Percentiles rank a stretch among this genome's conserved stretches.
phyloP scores from a whole-genome alignment of 257 asterid genomes.

The Scutellaria barbata region DNA sequence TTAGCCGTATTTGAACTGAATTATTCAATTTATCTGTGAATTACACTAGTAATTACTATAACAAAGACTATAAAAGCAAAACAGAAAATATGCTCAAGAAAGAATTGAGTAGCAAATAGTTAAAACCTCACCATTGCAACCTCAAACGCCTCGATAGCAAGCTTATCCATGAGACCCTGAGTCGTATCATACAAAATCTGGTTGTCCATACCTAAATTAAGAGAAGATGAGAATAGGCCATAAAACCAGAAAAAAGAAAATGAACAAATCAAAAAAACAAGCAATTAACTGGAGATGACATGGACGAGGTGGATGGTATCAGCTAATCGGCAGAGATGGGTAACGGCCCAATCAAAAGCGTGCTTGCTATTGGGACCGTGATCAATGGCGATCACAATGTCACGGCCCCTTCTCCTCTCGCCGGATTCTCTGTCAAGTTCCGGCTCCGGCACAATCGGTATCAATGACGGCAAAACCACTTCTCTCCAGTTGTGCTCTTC shows the following conservation, averaged over 20 bases:
- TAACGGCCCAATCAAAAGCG: constrained; percentile 93
- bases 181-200: constrained; percentile 66
- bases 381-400: constrained; percentile 78
- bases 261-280: background rate
- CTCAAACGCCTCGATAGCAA: constrained; percentile 77
- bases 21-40: background rate
- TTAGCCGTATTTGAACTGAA: background rate
- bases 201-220: constrained; percentile 50
- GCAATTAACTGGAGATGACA: constrained; percentile 63
- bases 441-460: constrained; percentile 63
- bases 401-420: constrained; percentile 89
- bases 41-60: background rate
- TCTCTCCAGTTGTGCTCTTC: constrained; percentile 89
- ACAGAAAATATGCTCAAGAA: background rate
- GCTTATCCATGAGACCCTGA: constrained; percentile 81
- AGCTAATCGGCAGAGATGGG: constrained; percentile 88
- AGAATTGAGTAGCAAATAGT: background rate
- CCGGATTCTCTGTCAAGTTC: constrained; percentile 80
- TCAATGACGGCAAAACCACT: constrained; percentile 62
- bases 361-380: constrained; percentile 92
- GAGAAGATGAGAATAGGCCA: background rate
- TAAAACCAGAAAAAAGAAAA: background rate
- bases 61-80: background rate
- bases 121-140: constrained; percentile 78
- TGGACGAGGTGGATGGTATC: constrained; percentile 84